Percentiles rank a stretch among this genome's conserved stretches.
Evolutionary conservation across 441 rosid species (phyloP).

Genomic region (Pelargonium citronellum): DNA sequence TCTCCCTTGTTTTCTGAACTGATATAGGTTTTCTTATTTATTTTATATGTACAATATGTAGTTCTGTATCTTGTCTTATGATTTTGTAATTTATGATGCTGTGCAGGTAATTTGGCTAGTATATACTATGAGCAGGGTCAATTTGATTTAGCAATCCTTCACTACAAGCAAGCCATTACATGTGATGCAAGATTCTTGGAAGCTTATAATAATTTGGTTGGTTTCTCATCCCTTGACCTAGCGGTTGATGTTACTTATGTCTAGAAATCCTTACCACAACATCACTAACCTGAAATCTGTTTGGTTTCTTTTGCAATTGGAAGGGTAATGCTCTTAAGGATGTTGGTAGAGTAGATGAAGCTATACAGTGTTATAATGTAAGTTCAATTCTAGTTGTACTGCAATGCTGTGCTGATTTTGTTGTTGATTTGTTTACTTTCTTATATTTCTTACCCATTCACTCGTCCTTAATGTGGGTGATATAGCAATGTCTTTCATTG

Average conservation of each 20-base stretch:
- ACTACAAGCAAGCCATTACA: conserved; percentile 82
- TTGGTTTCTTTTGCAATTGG: conserved; percentile 19
- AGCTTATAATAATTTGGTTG: conserved; percentile 95
- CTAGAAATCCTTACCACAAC: not conserved
- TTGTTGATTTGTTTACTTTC: not conserved
- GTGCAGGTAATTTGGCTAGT: conserved; percentile 79
- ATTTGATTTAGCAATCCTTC: conserved; percentile 74
- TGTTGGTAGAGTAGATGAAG: conserved; percentile 86
- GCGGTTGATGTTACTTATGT: not conserved
- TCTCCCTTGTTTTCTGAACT: not conserved
- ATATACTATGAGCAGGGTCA: conserved; percentile 86
- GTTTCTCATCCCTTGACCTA: conserved; percentile 19
- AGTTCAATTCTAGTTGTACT: conserved; percentile 18
- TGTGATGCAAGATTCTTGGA: conserved; percentile 84
- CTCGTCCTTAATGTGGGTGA: conserved; percentile 17
- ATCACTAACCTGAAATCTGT: conserved; percentile 13
- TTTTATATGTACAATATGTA: not conserved
- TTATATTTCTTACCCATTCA: not conserved
- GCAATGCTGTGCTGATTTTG: not conserved
- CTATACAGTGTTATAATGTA: conserved; percentile 90
- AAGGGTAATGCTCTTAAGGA: conserved; percentile 98
- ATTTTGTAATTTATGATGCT: not conserved
- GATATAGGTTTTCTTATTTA: too few relatives aligned
- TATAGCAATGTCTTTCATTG: conserved; percentile 86
- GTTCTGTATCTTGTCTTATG: not conserved